Evolutionary conservation across 2,329 filamentous ascomycete species (phyloP), one percentile per base, ranked within the genome.

Genomic region (Clarireedia homoeocarpa): DNA sequence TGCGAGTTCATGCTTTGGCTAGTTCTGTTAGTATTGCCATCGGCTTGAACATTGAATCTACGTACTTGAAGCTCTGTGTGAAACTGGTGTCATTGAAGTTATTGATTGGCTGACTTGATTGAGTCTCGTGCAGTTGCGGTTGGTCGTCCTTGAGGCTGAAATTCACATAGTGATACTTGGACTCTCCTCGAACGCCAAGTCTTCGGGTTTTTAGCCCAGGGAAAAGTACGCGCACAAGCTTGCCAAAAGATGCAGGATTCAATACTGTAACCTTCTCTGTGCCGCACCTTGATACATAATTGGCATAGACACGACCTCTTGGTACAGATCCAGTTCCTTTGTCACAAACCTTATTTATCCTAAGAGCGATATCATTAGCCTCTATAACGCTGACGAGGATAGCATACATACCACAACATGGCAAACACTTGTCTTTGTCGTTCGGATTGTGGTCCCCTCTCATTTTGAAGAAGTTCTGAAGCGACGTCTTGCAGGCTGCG

Each of bases 161-260:
- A 66, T 85, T 84, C 48, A 86, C 83, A 67, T 99, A 99, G 72
- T 99, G 94, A 71, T 99, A 99, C 70, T 99, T 99, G 14, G 94
- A 99, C 74, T 97, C 92, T 61, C 94, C 94, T 53, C 94, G 84
- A 48, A 97, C 91, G 60, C 94, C 94, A 12, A 99, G 78, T 61
- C 94, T 83, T 58, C 94, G 82, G 34, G 94, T 99, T 72, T 95
- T 92, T 23, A 99, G 85, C 44, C 91, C 92, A 0, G 94, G 92
- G 65, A 97, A 99, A 51, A 99, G 87, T 40, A 99, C 92, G 34
- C 94, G 85, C 36, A 99, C 94, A 45, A 99, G 82, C 72, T 99
- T 99, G 56, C 94, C 94, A 72, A 99, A 99, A 27, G 92, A 97
- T 9, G 94, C 94, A 44, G 94, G 94, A 68, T 99, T 99, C 56